Evolutionary conservation across 163 green algal species (phyloP), one percentile per base, ranked within the genome.

Genomic region (Chlorella variabilis): DNA sequence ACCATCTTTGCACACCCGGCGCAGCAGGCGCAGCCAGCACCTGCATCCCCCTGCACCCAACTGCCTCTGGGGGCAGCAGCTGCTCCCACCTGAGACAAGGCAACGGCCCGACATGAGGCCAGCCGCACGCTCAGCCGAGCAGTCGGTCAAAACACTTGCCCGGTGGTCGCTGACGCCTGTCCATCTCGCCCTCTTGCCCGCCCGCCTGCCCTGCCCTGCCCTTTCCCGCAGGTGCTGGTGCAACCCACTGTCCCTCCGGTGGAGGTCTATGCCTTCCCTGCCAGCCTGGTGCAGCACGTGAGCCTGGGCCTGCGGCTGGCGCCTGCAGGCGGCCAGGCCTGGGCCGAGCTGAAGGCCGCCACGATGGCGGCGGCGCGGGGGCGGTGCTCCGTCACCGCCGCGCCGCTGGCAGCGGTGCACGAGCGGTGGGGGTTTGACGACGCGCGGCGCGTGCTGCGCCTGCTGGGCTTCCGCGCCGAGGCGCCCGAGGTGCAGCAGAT

Each of bases 171-270:
- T n/a, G n/a, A n/a, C n/a, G n/a, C n/a, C n/a, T n/a, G n/a, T n/a
- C n/a, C n/a, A n/a, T n/a, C n/a, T n/a, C n/a, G n/a, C n/a, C n/a
- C n/a, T n/a, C n/a, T n/a, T n/a, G n/a, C n/a, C n/a, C n/a, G n/a
- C n/a, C n/a, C 58, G 3, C 8, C 3, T 36, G 18, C 39, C 33
- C 39, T 25, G 6, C n/a, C 61, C 2, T 3, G 11, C 69, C 33
- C 25, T 48, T 48, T 8, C 42, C 1, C n/a, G 81, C 70, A 88
- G 84, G 71, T 86, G 27, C 49, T 69, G 51, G 77, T 75, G 1
- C 73, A 86, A 48, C 87, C 87, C 9, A 73, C n/a, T 23, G 33
- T 91, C 0, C 77, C 85, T 0, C 81, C 85, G 1, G 65, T 90
- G 8, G 86, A 83, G 13, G 49, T 87, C 4, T 69, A 83, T 6